Evolutionary conservation across 352 stramenopile species (phyloP), one percentile per base, ranked within the genome.

Genomic region (Plasmopara viticola): DNA sequence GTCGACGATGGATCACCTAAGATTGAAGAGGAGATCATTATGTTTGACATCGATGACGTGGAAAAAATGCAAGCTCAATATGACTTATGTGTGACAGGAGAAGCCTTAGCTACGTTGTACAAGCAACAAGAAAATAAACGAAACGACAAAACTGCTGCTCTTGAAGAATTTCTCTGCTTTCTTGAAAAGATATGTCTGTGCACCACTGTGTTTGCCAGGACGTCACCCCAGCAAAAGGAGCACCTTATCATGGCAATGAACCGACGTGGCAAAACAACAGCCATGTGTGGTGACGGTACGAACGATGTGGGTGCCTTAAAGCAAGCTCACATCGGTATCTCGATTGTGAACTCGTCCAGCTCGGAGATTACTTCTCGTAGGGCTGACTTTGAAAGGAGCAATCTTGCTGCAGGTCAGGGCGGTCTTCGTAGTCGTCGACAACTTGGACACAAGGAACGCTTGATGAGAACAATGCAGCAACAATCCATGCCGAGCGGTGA

Each of bases 201-300:
- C 58, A 75, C 82, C 31, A 81, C 80, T 14, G 91, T 99, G 29
- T 99, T 98, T 78, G 96, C 97, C 43, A 78, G 97, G 44, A 96
- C 97, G 59, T 97, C 94, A 25, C 97, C 97, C 4, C 77, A 96
- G 38, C 86, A 98, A 34, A 99, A 99, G 68, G 96, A 98, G 74
- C 83, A 87, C 46, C 82, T 99, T 9, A 74, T 99, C 52, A 93
- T 92, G 43, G 91, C 83, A 31, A 82, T 98, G 37, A 98, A 98
- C 77, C 78, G 76, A 12, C 67, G 75, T 28, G 95, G 95, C 2
- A 76, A 87, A 43, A 80, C 86, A 35, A 98, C 94, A 28, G 75
- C 98, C 17, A 99, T 99, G 95, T 99, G 96, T 58, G 97, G 97
- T 45, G 97, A 99, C 57, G 97, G 97, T 20, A 97, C 90, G 9